phyloP scores from a whole-genome alignment of 768 basidiomycete genomes.

The Agaricus subrufescens region DNA sequence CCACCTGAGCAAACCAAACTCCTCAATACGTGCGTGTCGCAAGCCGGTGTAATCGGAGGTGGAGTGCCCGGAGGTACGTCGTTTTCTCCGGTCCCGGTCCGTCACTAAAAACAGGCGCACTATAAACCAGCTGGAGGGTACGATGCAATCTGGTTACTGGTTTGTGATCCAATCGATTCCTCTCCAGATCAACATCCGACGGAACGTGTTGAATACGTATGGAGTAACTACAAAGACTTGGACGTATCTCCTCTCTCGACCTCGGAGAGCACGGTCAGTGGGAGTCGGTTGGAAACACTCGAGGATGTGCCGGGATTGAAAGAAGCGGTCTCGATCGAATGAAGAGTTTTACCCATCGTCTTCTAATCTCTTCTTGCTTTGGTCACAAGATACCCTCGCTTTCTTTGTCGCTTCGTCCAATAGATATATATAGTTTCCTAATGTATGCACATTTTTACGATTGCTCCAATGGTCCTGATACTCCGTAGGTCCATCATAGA shows the following conservation, averaged over 20 bases:
- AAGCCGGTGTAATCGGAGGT: constrained; percentile 87
- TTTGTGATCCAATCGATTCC: constrained; percentile 54
- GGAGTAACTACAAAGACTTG: constrained; percentile 58
- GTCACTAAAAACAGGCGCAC: neutral
- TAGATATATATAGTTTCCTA: constrained; percentile 6
- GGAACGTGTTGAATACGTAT: constrained; percentile 60
- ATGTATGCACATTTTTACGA: constrained; percentile 6
- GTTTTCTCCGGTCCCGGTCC: neutral
- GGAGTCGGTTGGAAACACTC: constrained; percentile 59
- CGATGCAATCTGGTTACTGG: constrained; percentile 93
- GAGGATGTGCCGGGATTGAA: constrained; percentile 53
- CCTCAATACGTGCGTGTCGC: constrained; percentile 68
- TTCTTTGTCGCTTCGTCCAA: neutral
- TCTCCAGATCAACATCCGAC: constrained; percentile 46
- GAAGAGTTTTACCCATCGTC: neutral
- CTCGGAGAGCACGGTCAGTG: constrained; percentile 62
- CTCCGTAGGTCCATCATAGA: too few relatives aligned
- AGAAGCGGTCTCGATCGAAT: constrained; percentile 23
- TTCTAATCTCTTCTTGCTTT: neutral
- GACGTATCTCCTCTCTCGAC: constrained; percentile 70
- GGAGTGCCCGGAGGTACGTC: constrained; percentile 92
- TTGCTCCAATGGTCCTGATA: neutral
- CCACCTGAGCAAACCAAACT: constrained; percentile 82
- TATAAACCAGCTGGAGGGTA: constrained; percentile 80
- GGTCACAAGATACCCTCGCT: neutral